Evolutionary conservation across 371 early-diverging fungal genomes (phyloP), one percentile per base, ranked within the genome.

Genomic region (Mortierella sp.): DNA sequence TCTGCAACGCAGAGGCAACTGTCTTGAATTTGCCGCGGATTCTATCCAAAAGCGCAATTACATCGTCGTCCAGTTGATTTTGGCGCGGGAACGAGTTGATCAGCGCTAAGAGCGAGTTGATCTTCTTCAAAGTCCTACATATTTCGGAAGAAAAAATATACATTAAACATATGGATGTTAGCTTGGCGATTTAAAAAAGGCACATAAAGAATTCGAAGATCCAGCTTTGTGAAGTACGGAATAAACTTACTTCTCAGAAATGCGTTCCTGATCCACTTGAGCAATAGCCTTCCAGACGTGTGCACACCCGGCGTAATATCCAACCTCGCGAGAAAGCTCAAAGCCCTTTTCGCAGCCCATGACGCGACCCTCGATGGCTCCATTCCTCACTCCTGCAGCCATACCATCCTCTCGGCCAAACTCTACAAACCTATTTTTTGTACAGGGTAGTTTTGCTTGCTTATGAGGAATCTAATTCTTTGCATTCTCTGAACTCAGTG

Each of bases 291-390:
- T 75, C 93, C 93, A 93, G 49, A 83, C 69, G 41, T 87, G 82
- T 14, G 84, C 87, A 63, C 90, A 89, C 11, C 93, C 93, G 5
- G 81, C 71, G 72, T 92, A 93, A 60, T 88, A 92, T 21, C 92
- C 92, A 55, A 92, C 80, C 65, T 93, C 93, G 32, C 82, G 83
- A 24, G 89, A 88, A 3, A 93, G 76, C 41, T 86, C 89, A 70
- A 86, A 90, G 2, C 90, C 91, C 41, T 89, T 87, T 72, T 89
- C 90, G 34, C 87, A 86, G 6, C 93, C 93, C 80, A 92, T 83
- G 53, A 89, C 82, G 30, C 89, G 86, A 6, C 93, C 93, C 65
- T 93, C 93, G 27, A 86, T 70, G n/a, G 75, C 82, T 23, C 92
- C 93, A 6, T 83, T 81, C 23, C 62, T 54, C 52, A 82, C 82